phyloP scores from a whole-genome alignment of 345 rosid species.

The Bruguiera parviflora region DNA sequence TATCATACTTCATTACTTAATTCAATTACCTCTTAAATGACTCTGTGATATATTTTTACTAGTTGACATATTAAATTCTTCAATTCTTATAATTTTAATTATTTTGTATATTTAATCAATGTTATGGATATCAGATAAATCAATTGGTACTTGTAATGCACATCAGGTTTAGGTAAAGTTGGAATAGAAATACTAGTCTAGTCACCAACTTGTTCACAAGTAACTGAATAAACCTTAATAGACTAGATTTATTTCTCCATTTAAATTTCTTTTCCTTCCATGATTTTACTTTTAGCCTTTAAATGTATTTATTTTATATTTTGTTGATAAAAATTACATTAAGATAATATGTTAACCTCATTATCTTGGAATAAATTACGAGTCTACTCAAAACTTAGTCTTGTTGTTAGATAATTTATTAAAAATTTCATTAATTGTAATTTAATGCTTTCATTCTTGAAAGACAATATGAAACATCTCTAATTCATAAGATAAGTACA shows the following conservation, averaged over 20 bases:
- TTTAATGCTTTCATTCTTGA: not conserved
- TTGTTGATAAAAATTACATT: constrained; percentile 1
- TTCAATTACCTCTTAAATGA: not conserved
- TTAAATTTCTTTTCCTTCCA: not conserved
- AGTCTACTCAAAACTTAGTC: constrained; percentile 6
- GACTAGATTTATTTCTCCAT: not conserved
- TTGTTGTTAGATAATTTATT: not conserved
- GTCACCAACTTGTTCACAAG: constrained; percentile 58
- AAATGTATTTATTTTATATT: not conserved
- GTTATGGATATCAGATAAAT: not conserved
- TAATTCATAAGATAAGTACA: not conserved
- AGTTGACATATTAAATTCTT: not conserved
- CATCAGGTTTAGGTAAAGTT: constrained; percentile 71
- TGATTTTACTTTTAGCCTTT: not conserved
- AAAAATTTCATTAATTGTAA: constrained; percentile 3
- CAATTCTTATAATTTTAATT: not conserved
- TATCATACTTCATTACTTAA: no score
- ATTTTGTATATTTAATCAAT: not conserved
- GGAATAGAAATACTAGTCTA: constrained; percentile 56
- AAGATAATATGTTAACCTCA: not conserved
- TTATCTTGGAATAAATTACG: not conserved
- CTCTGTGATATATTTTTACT: not conserved
- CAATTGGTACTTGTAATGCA: constrained; percentile 14
- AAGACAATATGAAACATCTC: not conserved
- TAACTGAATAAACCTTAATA: constrained; percentile 20